Conservation (phyloP, 176 grass and related monocot species). For the Coix lacrymajobi region DNA sequence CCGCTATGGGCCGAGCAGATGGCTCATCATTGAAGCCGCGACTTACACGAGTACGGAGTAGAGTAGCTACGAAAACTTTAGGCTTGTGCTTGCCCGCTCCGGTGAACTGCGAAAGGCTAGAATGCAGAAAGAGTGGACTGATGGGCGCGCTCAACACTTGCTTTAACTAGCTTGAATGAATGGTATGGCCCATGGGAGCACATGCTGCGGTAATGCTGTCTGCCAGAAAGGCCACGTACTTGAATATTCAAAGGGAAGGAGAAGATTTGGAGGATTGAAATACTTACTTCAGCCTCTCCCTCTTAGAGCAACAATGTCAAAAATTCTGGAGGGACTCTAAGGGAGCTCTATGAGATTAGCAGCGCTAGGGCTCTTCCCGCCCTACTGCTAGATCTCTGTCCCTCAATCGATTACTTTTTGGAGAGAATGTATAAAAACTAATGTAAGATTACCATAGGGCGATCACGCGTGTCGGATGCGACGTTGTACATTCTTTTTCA, state of each 20-base stretch:
- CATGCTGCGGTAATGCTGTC: not conserved
- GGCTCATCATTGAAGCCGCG: not conserved
- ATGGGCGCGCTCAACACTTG: not conserved
- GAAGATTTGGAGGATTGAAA: too few species aligned
- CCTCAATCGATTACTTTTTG: too few species aligned
- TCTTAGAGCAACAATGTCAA: too few species aligned
- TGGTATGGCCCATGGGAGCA: not conserved
- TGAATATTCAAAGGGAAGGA: not conserved
- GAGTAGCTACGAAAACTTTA: not conserved
- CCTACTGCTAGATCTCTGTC: too few species aligned
- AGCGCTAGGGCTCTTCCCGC: too few species aligned
- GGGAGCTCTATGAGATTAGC: too few species aligned
- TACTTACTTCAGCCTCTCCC: too few species aligned
- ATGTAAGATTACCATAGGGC: too few species aligned
- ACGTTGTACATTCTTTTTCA: too few species aligned
- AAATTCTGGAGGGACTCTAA: too few species aligned
- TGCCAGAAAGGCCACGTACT: constrained; percentile 1
- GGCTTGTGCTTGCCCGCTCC: not conserved
- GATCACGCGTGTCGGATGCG: too few species aligned
- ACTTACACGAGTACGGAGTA: not conserved
- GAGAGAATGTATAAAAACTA: not conserved
- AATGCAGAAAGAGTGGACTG: not conserved
- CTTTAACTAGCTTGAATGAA: not conserved
- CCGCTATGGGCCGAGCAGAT: not conserved
- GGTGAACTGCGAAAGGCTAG: not conserved